These are phyloP conservation scores for Ciborinia camelliae DNA, from an alignment of 2,329 filamentous ascomycete species.

Conservation along the genomic window DNA sequence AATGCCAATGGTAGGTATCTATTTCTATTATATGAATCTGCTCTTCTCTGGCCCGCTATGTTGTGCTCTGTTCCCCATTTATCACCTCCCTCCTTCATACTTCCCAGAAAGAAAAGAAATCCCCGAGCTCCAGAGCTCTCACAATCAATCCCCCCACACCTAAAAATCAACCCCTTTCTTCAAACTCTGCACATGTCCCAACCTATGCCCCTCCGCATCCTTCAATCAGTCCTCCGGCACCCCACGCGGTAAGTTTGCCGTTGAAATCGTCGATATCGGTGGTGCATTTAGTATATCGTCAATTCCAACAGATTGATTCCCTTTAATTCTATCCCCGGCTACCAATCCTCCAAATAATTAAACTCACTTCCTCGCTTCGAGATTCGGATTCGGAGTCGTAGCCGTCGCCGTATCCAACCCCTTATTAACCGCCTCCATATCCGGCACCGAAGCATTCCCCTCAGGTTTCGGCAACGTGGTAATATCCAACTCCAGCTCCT, in stretches of 20 bases:
- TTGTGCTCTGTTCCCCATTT: too few species aligned
- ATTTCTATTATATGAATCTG: not conserved
- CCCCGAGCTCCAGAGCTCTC: not conserved
- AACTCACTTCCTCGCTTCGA: slow-evolving; percentile 29
- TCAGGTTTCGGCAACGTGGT: slow-evolving; percentile 28
- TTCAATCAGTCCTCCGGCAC: slow-evolving; percentile 39
- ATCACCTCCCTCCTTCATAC: not conserved
- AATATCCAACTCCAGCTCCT: slow-evolving; percentile 27
- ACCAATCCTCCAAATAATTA: not conserved
- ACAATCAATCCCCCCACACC: not conserved
- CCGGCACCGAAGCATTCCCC: slow-evolving; percentile 25
- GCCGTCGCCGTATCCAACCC: slow-evolving; percentile 34
- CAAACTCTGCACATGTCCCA: slow-evolving; percentile 30
- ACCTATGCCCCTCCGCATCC: slow-evolving; percentile 26
- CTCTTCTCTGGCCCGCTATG: too few species aligned
- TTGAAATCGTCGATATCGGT: slow-evolving; percentile 31
- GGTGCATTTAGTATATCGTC: slow-evolving; percentile 1
- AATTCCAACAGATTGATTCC: not conserved
- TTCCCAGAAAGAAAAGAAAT: not conserved
- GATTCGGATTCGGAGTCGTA: slow-evolving; percentile 26
- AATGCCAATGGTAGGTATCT: not conserved
- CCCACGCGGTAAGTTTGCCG: slow-evolving; percentile 43
- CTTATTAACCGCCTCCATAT: slow-evolving; percentile 26
- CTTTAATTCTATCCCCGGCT: not conserved
- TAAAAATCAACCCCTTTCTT: slow-evolving; percentile 24